Evolutionary conservation across 805 yeast species (phyloP).

Genomic region (Wickerhamomyces mucosus): DNA sequence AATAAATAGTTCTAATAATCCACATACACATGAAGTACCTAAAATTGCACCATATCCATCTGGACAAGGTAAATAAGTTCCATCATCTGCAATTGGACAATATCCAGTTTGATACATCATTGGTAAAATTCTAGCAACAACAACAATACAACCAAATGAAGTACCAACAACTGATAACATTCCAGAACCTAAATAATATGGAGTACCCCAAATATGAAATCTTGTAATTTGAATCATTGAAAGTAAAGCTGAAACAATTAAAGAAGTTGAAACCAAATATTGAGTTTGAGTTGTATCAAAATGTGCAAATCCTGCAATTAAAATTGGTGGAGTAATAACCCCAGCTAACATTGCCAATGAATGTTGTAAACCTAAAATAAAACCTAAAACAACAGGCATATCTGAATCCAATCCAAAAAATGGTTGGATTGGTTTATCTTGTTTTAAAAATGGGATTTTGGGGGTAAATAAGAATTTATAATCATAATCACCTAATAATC

Average conservation of each 20-base stretch:
- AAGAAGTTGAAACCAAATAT: conserved; percentile 60
- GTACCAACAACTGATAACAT: conserved; percentile 86
- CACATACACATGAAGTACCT: conserved; percentile 74
- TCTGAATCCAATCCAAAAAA: conserved; percentile 75
- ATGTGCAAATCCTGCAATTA: conserved; percentile 58
- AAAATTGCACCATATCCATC: conserved; percentile 84
- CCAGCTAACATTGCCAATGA: conserved; percentile 90
- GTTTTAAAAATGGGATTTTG: conserved; percentile 52
- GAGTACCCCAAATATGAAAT: conserved; percentile 64
- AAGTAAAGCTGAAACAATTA: conserved; percentile 62
- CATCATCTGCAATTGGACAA: conserved; percentile 57
- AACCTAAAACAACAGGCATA: conserved; percentile 73
- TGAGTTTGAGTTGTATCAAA: conserved; percentile 40
- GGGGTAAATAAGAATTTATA: conserved; percentile 77
- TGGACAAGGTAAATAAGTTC: conserved; percentile 69
- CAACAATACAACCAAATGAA: conserved; percentile 79
- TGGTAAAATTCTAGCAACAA: conserved; percentile 68
- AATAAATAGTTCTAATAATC: conserved; percentile 58
- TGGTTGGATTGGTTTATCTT: conserved; percentile 50
- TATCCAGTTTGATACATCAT: conserved; percentile 67
- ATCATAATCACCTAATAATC: conserved; percentile 82
- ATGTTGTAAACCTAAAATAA: conserved; percentile 80
- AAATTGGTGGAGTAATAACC: conserved; percentile 72
- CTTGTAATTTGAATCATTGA: conserved; percentile 74
- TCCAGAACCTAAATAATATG: conserved; percentile 80